These are phyloP conservation scores for Thielaviopsis ethacetica DNA, from an alignment of 2,329 filamentous ascomycete genomes.

Conservation along the genomic window DNA sequence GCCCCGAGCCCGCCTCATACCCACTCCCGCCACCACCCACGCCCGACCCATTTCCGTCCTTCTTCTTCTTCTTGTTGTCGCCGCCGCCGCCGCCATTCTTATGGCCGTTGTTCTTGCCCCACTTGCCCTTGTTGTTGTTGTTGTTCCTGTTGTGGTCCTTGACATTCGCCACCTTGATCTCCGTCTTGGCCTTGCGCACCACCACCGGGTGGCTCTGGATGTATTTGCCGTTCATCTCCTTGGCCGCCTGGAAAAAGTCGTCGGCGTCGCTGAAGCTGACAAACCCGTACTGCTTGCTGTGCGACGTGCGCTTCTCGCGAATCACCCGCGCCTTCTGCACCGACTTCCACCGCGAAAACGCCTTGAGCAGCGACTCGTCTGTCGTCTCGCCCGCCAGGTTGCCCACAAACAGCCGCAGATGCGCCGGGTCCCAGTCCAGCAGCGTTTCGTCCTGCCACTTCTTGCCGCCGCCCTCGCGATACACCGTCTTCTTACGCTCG, in stretches of 20 bases:
- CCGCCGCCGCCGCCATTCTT: constrained; percentile 22
- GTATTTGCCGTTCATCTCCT: constrained; percentile 98
- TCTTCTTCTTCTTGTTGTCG: constrained; percentile 22
- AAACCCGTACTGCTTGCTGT: constrained; percentile 92
- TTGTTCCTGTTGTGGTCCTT: constrained; percentile 36
- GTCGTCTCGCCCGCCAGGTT: constrained; percentile 96
- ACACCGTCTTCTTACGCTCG: constrained; percentile 60
- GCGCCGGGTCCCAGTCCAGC: constrained; percentile 88
- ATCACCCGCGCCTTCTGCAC: constrained; percentile 88
- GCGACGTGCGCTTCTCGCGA: constrained; percentile 87
- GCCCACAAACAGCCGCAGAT: constrained; percentile 89
- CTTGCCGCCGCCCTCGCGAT: constrained; percentile 77
- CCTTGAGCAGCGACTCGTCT: constrained; percentile 87
- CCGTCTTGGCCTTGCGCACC: constrained; percentile 75
- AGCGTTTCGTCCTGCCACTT: constrained; percentile 80
- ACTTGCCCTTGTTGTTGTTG: constrained; percentile 16
- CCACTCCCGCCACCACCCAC: constrained; percentile 16
- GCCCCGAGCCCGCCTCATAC: constrained; percentile 36
- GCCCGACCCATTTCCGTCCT: constrained; percentile 17
- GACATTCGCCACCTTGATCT: constrained; percentile 64
- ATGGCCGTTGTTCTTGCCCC: constrained; percentile 22
- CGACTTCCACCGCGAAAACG: constrained; percentile 74
- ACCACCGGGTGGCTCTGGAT: constrained; percentile 92
- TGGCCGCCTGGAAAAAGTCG: constrained; percentile 88
- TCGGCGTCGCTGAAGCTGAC: constrained; percentile 91